Base-by-base conservation (phyloP, 2,329 filamentous ascomycete species). In the Escovopsis sp. region DNA sequence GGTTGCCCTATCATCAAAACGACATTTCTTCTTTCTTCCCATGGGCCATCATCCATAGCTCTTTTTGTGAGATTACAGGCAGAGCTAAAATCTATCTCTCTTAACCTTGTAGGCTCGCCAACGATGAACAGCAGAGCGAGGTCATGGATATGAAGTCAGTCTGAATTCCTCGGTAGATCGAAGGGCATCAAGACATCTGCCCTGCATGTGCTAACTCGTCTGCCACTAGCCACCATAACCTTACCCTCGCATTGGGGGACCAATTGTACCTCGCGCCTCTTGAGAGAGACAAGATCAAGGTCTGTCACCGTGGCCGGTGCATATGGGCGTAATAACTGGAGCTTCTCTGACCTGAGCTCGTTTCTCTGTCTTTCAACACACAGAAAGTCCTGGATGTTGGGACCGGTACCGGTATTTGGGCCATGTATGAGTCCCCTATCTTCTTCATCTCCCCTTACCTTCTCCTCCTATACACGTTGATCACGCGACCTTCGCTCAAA, bases 311-410 rank as follows among this genome's bases (percentile, higher is more conserved):
- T 25, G 21, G 21, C n/a, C n/a, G n/a, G n/a, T n/a, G n/a, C n/a
- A n/a, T n/a, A n/a, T n/a, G n/a, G n/a, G n/a, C n/a, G n/a, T n/a
- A n/a, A n/a, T n/a, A n/a, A n/a, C n/a, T n/a, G n/a, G n/a, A n/a
- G n/a, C n/a, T n/a, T n/a, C n/a, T n/a, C n/a, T n/a, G n/a, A 25
- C 3, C 21, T 25, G 21, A 25, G 8, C 21, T 25, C 21, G 21
- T 2, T 25, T 25, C 19, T 5, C 4, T 5, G n/a, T 4, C 34
- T 5, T 31, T 39, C 10, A 34, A 16, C 15, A 47, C 47, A 1
- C 45, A 52, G 37, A 46, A 34, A 27, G 48, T 50, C 8, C 37
- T 53, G 12, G 51, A 54, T 31, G 39, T 54, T 11, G 51, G 50
- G n/a, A 45, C 42, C 19, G 44, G 44, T 16, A 46, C 44, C 33